A percentile compares a stretch with the other conserved stretches of the same genome.
Conservation (phyloP, 2,329 filamentous ascomycete species). For the Immersiporthe knoxdaviesiana region DNA sequence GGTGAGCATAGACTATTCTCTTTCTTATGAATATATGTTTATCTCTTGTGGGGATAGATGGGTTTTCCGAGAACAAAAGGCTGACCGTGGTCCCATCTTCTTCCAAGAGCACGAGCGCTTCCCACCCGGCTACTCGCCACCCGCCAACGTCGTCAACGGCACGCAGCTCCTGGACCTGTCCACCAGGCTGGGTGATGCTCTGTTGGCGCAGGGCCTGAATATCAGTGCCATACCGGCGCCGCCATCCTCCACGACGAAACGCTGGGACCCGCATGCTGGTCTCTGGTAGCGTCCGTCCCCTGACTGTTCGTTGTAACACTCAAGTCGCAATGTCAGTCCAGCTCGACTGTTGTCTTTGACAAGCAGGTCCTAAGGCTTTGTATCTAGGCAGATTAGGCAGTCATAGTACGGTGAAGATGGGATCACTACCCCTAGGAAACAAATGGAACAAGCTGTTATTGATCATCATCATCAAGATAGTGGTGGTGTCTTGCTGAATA, state of each 20-base stretch:
- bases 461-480: too few species aligned
- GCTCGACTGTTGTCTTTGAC: neutral
- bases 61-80: neutral
- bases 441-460: neutral
- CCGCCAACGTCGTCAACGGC: slow-evolving; percentile 8
- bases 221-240: slow-evolving; percentile 16
- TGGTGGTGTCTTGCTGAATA: neutral
- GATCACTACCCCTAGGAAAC: neutral
- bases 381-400: neutral
- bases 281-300: neutral
- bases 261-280: slow-evolving; percentile 5
- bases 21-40: too few species aligned
- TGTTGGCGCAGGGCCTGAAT: slow-evolving; percentile 16
- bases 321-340: neutral
- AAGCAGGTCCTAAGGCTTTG: neutral
- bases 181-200: slow-evolving; percentile 13
- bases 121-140: slow-evolving; percentile 17
- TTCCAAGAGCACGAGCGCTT: slow-evolving; percentile 26
- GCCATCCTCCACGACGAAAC: neutral
- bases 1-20: slow-evolving; percentile 35
- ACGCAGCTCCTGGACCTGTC: slow-evolving; percentile 17
- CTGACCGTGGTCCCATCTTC: neutral
- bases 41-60: neutral
- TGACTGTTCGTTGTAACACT: neutral
- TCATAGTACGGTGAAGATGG: too few species aligned